phyloP scores from a whole-genome alignment of 2,329 filamentous ascomycete genomes.

The Exophiala sideris region DNA sequence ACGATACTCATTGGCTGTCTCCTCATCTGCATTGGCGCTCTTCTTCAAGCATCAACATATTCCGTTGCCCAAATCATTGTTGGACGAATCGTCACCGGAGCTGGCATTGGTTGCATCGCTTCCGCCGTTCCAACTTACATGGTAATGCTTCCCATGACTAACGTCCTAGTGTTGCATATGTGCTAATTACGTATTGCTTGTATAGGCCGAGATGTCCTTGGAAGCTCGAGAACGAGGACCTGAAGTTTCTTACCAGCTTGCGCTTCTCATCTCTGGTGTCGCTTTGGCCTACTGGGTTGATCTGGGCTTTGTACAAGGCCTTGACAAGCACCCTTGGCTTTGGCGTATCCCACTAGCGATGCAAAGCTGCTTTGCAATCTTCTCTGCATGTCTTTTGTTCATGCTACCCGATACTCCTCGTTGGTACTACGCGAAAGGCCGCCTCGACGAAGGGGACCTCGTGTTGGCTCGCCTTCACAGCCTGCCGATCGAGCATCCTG shows the following conservation, averaged over 20 bases:
- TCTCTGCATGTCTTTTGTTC: constrained; percentile 35
- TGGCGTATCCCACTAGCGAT: constrained; percentile 48
- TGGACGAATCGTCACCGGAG: constrained; percentile 29
- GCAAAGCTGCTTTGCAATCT: constrained; percentile 42
- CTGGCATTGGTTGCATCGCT: constrained; percentile 30
- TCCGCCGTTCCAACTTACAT: constrained; percentile 31
- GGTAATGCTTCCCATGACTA: constrained; percentile 2
- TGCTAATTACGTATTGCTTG: no score
- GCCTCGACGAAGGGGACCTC: constrained; percentile 3
- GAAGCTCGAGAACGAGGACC: constrained; percentile 10
- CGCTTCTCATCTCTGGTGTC: constrained; percentile 21
- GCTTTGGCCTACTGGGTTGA: constrained; percentile 32
- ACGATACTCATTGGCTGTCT: constrained; percentile 3
- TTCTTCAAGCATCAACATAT: constrained; percentile 26
- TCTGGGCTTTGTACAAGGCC: constrained; percentile 25
- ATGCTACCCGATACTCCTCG: constrained; percentile 37
- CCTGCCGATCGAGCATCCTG: neutral
- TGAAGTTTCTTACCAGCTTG: constrained; percentile 3
- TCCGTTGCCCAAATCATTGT: constrained; percentile 27
- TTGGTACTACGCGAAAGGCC: constrained; percentile 2
- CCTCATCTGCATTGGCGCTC: constrained; percentile 26
- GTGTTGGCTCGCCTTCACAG: constrained; percentile 2
- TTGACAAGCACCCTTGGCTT: neutral
- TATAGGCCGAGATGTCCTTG: neutral
- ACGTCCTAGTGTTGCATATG: neutral